Evolutionary conservation across 2,329 filamentous ascomycete genomes (phyloP).

Genomic region (Hortaea sp.): DNA sequence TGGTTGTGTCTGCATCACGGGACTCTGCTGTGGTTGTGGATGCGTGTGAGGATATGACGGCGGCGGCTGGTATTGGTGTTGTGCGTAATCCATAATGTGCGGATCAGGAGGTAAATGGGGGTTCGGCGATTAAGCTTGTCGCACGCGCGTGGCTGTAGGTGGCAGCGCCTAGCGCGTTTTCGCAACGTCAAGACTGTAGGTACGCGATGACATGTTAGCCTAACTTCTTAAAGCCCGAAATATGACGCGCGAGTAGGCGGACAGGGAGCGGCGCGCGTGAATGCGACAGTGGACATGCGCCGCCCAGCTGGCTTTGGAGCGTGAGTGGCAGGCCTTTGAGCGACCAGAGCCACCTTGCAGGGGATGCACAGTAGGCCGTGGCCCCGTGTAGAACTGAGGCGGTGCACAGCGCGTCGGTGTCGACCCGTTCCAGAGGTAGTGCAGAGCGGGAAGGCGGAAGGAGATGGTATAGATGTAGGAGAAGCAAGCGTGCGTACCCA

Average conservation of each 20-base stretch:
- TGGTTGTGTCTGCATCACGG: conserved; percentile 67
- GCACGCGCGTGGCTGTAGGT: neutral
- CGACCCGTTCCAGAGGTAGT: neutral
- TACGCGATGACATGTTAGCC: conserved; percentile 7
- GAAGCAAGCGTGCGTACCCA: conserved; percentile 1
- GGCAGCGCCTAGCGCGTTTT: neutral
- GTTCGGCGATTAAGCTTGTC: neutral
- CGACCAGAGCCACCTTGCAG: too few species aligned
- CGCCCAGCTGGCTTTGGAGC: too few species aligned
- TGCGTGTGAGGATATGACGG: conserved; percentile 31
- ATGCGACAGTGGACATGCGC: neutral
- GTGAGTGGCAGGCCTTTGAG: too few species aligned
- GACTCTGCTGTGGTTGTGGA: conserved; percentile 49
- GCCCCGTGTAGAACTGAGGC: neutral
- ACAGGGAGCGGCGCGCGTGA: neutral
- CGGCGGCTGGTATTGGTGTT: conserved; percentile 38
- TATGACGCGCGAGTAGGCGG: conserved; percentile 2
- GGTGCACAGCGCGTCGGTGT: conserved; percentile 2
- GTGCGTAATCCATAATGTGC: conserved; percentile 34
- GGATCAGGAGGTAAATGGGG: conserved; percentile 1
- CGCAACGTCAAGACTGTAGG: neutral
- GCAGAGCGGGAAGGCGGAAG: conserved; percentile 1
- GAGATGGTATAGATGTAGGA: neutral
- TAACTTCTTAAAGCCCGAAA: conserved; percentile 10
- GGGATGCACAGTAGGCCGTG: too few species aligned